These are phyloP conservation scores for Fusarium sp. DNA, from an alignment of 2,329 filamentous ascomycete genomes.

Conservation along the genomic window DNA sequence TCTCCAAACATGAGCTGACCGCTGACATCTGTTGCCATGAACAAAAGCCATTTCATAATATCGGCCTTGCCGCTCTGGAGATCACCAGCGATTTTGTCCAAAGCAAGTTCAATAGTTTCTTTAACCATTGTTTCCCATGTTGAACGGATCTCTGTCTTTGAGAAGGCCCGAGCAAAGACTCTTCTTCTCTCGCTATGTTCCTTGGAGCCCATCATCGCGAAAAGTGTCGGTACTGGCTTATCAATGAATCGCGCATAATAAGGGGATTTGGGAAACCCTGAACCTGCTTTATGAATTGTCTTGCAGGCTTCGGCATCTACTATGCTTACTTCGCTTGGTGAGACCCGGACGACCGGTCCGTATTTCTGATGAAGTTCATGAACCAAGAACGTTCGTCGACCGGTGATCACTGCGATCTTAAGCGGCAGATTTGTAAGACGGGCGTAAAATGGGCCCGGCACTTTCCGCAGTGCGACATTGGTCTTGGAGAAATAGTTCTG, in stretches of 20 bases:
- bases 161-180: neutral
- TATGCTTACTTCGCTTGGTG: neutral
- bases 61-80: neutral
- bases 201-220: neutral
- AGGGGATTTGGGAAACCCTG: neutral
- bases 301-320: neutral
- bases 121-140: neutral
- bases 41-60: slow-evolving; percentile 1
- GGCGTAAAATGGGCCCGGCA: neutral
- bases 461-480: neutral
- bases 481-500: neutral
- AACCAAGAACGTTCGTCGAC: neutral
- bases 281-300: neutral
- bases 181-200: neutral
- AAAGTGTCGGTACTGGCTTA: neutral
- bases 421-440: neutral
- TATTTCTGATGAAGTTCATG: neutral
- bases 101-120: neutral
- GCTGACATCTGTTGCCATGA: slow-evolving; percentile 15
- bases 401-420: neutral
- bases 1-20: slow-evolving; percentile 5
- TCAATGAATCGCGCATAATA: neutral
- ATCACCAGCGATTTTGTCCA: neutral
- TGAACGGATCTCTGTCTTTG: neutral
- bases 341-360: neutral